phyloP scores from a whole-genome alignment of 1,284 basidiomycete species.

The Leccinum pachyderme region DNA sequence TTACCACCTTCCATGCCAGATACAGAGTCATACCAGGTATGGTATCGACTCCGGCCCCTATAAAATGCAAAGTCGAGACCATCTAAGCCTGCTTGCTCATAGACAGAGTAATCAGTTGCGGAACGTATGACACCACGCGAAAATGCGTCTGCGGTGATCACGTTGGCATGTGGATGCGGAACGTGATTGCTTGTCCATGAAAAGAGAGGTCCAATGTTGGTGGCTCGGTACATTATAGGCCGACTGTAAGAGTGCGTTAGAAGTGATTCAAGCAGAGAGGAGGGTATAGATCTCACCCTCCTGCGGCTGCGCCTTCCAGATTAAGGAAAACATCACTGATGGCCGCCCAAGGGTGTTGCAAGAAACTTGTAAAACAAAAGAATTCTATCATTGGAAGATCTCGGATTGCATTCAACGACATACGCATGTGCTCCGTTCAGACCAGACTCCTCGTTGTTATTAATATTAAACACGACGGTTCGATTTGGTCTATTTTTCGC shows the following conservation, averaged over 20 bases:
- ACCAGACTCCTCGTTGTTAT: slow-evolving; percentile 79
- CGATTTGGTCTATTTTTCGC: slow-evolving; percentile 49
- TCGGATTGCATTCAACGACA: slow-evolving; percentile 10
- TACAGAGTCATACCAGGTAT: slow-evolving; percentile 65
- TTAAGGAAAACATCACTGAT: slow-evolving; percentile 68
- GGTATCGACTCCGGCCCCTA: slow-evolving; percentile 64
- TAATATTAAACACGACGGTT: slow-evolving; percentile 76
- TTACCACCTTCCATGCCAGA: slow-evolving; percentile 51
- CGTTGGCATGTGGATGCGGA: slow-evolving; percentile 65
- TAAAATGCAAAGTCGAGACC: slow-evolving; percentile 78
- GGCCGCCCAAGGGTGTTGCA: slow-evolving; percentile 72
- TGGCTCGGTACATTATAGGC: slow-evolving; percentile 65
- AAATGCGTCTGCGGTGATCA: slow-evolving; percentile 65
- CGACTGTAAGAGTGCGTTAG: slow-evolving; percentile 44
- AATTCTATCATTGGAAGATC: background rate
- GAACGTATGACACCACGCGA: slow-evolving; percentile 58
- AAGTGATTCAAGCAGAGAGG: background rate
- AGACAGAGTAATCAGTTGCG: slow-evolving; percentile 68
- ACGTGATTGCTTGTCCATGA: slow-evolving; percentile 48
- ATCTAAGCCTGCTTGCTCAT: slow-evolving; percentile 48
- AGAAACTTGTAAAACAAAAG: slow-evolving; percentile 39
- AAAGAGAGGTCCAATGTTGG: slow-evolving; percentile 50
- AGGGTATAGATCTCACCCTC: slow-evolving; percentile 51
- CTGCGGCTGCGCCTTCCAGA: slow-evolving; percentile 76
- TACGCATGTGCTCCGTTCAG: slow-evolving; percentile 68